Evolutionary conservation across 805 yeast species (phyloP), one percentile per base, ranked within the genome.

Genomic region (Barnettozyma californica): DNA sequence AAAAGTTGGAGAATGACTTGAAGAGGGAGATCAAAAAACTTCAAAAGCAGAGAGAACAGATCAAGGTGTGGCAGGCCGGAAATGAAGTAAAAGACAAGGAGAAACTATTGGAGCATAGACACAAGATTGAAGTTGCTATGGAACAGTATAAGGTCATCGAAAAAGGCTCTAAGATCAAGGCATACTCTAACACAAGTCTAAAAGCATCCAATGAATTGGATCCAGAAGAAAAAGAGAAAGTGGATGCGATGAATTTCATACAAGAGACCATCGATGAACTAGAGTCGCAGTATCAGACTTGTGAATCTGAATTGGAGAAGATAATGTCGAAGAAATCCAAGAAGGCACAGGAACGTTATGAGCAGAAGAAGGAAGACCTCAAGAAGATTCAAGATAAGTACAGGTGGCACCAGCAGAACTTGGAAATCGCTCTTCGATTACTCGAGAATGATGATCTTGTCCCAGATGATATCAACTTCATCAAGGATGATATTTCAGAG

Each of bases 101-200:
- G 57, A 76, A 83, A 25, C 73, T 88, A 51, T 73, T 84, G 52
- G 96, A 90, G 57, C 84, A 90, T 61, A 74, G 94, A 50, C 72
- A 78, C 57, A 64, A 80, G 45, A 85, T 86, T 49, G 84, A 79
- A 60, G 71, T 70, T 46, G 94, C 94, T 54, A 92, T 92, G 99
- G 99, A 92, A 67, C 80, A 89, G 62, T 94, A 92, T 69, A 94
- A 94, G 66, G 91, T 88, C 48, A 87, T 92, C 56, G 99, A 92
- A 65, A 87, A 91, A 66, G 82, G 85, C 48, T 84, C 89, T 74
- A 92, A 92, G 67, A 87, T 94, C 43, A 92, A 92, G 66, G 97
- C 96, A 46, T 92, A 88, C 64, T 83, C 92, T 34, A 89, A 88
- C 61, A 97, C 90, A 65, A 96, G 96, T 1, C 73, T 92, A 53